Evolutionary conservation across 202 grass and related monocot species (phyloP), one percentile per base, ranked within the genome.

Genomic region (Panicum virgatum): DNA sequence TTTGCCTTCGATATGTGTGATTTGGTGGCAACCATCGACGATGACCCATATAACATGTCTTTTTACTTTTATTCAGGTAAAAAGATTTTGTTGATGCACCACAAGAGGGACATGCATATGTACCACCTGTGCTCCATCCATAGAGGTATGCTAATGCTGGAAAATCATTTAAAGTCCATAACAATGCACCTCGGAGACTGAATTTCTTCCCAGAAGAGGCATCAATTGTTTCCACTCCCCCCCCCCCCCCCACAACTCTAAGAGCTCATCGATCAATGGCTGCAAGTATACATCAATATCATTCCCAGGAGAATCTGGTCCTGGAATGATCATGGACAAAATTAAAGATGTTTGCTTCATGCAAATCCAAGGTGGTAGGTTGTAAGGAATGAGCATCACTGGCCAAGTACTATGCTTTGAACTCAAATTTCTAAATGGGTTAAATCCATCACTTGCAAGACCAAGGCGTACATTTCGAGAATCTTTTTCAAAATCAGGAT

Each of bases 311-410:
- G 43, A 73, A 12, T 45, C 0, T 45, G 52, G 59, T 19, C 71
- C 42, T 34, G 27, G 76, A n/a, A 86, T 80, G 38, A 80, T 43
- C 58, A 80, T 80, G 9, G 76, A 80, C 3, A 87, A 57, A 40
- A 82, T 58, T 47, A 87, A 69, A 29, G 18, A 86, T 12, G 66
- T 57, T 72, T 86, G 75, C 13, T 80, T 79, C 83, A 72, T 85
- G 34, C 73, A 85, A 32, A 79, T 79, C 74, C 83, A 85, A 20
- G 75, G 64, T 65, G 56, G 83, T 34, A 86, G 15, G 36, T 85
- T 78, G 38, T 85, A 84, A 68, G 82, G 42, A 45, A 76, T 37
- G 37, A 72, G 46, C 43, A 80, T 74, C 1, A 86, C 56, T 32
- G 42, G 65, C 66, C 84, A 86, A 16, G 78, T 80, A 66, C 67